These are phyloP conservation scores for Bidens hawaiensis DNA, from an alignment of 140 eudicot genomes.

Conservation along the genomic window DNA sequence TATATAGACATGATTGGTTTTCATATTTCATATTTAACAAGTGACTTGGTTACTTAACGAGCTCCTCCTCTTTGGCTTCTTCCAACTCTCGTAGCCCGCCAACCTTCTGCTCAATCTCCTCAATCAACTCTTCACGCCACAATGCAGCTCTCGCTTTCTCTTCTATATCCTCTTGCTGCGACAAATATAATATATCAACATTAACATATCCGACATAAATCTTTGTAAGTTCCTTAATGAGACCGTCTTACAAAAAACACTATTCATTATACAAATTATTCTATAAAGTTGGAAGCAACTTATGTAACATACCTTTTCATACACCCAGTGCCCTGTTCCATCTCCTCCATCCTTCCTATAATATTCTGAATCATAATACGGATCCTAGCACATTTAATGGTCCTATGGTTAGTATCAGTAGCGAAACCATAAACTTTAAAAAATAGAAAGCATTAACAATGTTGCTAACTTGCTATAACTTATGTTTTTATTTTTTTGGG, in stretches of 20 bases:
- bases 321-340: constrained; percentile 96
- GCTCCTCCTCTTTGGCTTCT: constrained; percentile 72
- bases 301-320: constrained; percentile 62
- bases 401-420: not conserved
- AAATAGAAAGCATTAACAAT: not conserved
- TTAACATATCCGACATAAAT: not conserved
- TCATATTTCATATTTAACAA: constrained; percentile 12
- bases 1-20: not conserved
- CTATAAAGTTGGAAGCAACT: not conserved
- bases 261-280: not conserved
- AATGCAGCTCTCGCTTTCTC: constrained; percentile 69
- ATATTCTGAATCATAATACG: constrained; percentile 79
- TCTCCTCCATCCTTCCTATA: constrained; percentile 96
- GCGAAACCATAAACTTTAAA: not conserved
- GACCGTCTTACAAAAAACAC: not conserved
- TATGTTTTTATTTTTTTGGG: too few relatives aligned
- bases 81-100: constrained; percentile 83
- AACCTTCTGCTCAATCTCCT: constrained; percentile 90
- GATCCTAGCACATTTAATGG: constrained; percentile 56
- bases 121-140: constrained; percentile 92
- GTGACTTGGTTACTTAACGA: constrained; percentile 17
- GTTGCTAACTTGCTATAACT: not conserved
- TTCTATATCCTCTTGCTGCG: constrained; percentile 86
- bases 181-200: constrained; percentile 1
- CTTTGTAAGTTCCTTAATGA: not conserved